phyloP scores from a whole-genome alignment of 768 basidiomycete genomes.

The Phylloporus arenicola region DNA sequence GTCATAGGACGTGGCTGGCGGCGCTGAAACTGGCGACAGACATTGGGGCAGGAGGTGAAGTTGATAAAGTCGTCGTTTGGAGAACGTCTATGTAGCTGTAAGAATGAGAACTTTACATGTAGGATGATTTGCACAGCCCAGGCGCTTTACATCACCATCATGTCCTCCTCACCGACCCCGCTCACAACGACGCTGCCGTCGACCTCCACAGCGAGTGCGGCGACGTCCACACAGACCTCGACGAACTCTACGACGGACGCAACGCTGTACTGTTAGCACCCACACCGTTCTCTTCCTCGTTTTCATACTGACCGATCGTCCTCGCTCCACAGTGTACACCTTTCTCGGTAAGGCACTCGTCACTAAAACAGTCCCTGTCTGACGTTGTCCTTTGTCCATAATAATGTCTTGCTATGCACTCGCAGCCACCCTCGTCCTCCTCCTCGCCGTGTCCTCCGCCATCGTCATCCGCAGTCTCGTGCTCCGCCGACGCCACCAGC shows the following conservation, averaged over 20 bases:
- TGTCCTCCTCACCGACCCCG: neutral
- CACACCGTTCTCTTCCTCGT: neutral
- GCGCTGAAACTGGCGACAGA: no score
- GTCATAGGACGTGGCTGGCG: no score
- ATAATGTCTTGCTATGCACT: conserved; percentile 39
- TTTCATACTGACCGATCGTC: conserved; percentile 16
- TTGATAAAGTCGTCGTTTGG: no score
- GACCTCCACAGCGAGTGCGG: neutral
- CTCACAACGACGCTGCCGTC: neutral
- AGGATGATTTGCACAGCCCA: no score
- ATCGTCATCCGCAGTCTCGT: conserved; percentile 62
- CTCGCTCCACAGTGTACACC: conserved; percentile 25
- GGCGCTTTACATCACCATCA: no score
- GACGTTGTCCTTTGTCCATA: neutral
- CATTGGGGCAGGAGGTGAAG: no score
- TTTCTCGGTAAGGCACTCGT: conserved; percentile 24
- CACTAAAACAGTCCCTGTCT: conserved; percentile 1
- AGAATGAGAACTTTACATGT: no score
- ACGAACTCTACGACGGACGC: conserved; percentile 16
- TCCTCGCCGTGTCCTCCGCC: conserved; percentile 61
- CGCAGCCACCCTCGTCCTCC: conserved; percentile 59
- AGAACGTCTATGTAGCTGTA: no score
- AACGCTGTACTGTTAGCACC: conserved; percentile 25
- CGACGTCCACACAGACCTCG: neutral
- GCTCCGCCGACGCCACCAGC: conserved; percentile 56